Evolutionary conservation across 345 rosid genomes (phyloP).

Genomic region (Xanthoceras sorbifolium): DNA sequence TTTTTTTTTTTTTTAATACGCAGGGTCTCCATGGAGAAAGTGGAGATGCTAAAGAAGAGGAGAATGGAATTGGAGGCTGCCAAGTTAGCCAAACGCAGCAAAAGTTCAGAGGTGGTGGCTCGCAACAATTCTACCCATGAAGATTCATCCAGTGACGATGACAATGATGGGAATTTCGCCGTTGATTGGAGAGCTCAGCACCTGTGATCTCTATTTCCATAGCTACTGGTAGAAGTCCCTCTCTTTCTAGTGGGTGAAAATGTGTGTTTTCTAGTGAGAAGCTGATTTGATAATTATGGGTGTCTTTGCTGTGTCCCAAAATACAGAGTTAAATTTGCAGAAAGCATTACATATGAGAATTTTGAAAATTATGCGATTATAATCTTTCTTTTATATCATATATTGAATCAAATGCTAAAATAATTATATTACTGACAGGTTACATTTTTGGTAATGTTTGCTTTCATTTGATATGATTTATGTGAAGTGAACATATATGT

Average conservation of each 20-base stretch:
- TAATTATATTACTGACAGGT: background rate
- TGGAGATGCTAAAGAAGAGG: conserved; percentile 64
- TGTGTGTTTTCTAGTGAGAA: background rate
- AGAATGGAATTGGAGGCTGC: conserved; percentile 70
- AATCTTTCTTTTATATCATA: background rate
- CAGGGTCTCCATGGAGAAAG: conserved; percentile 65
- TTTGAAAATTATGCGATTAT: background rate
- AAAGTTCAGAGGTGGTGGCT: conserved; percentile 35
- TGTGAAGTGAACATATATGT: background rate
- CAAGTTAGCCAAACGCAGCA: conserved; percentile 57
- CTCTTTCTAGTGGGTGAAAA: background rate
- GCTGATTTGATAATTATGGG: background rate
- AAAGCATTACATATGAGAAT: background rate
- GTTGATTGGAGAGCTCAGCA: conserved; percentile 99
- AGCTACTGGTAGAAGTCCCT: background rate
- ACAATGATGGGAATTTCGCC: conserved; percentile 57
- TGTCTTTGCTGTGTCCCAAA: background rate
- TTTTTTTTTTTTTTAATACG: background rate
- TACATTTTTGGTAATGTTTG: background rate
- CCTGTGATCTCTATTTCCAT: conserved; percentile 40
- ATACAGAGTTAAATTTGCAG: background rate
- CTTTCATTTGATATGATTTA: background rate
- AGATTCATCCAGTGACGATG: conserved; percentile 70
- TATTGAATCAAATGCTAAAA: background rate
- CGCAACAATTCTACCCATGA: conserved; percentile 36